Evolutionary conservation across 2,329 filamentous ascomycete genomes (phyloP).

Genomic region (Calycina herbarum): DNA sequence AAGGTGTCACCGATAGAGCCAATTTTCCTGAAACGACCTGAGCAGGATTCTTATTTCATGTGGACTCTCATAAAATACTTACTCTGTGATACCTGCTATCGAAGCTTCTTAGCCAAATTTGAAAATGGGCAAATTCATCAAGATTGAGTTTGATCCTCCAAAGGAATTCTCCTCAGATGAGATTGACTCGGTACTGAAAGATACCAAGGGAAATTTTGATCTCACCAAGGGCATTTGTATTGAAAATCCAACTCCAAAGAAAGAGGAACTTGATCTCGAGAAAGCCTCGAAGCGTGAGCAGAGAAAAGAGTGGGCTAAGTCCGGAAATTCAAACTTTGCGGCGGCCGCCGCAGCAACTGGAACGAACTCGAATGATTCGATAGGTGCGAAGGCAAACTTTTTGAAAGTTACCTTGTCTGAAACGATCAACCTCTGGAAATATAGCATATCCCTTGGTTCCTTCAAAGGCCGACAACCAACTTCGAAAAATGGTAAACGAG

Average conservation of each 20-base stretch:
- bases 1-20: neutral
- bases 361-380: constrained; percentile 19
- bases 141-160: neutral
- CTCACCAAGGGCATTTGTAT: neutral
- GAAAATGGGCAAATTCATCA: neutral
- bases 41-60: neutral
- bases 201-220: neutral
- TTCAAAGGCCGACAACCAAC: neutral
- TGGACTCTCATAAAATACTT: neutral
- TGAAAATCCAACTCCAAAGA: neutral
- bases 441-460: neutral
- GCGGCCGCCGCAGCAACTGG: neutral
- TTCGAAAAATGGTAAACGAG: neutral
- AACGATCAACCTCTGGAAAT: neutral
- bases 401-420: constrained; percentile 9
- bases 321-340: neutral
- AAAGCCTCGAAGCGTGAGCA: neutral
- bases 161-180: too few relatives aligned
- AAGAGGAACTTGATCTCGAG: neutral
- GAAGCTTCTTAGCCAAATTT: neutral
- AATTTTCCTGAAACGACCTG: neutral
- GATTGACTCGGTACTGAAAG: neutral
- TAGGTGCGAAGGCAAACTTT: constrained; percentile 50
- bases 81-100: neutral
- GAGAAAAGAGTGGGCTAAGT: neutral